Percentiles rank a stretch among this genome's conserved stretches.
Conservation (phyloP, 148 eudicot genomes). For the Heliosperma pusillum region DNA sequence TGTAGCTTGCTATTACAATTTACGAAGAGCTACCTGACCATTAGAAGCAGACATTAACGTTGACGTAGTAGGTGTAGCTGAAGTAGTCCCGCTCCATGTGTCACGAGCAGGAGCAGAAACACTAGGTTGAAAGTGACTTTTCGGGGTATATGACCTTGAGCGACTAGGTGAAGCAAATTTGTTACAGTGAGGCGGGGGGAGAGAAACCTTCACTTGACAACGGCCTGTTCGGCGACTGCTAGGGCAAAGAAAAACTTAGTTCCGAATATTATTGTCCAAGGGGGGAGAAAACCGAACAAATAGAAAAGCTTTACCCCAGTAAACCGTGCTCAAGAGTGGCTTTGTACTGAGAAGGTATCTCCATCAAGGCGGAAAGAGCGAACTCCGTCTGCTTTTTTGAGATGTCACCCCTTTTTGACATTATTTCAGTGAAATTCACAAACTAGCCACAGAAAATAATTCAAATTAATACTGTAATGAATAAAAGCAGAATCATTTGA, state of each 20-base stretch:
- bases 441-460: conserved; percentile 41
- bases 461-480: not conserved
- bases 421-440: conserved; percentile 90
- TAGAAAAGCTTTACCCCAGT: conserved; percentile 55
- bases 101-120: conserved; percentile 33
- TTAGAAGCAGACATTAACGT: conserved; percentile 45
- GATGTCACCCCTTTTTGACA: conserved; percentile 64
- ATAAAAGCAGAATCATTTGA: conserved; percentile 13
- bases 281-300: not conserved
- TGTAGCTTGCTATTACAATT: not conserved
- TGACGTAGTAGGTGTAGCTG: conserved; percentile 28
- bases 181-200: conserved; percentile 70
- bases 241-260: conserved; percentile 5
- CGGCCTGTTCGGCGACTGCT: conserved; percentile 56
- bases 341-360: conserved; percentile 90
- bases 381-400: conserved; percentile 82
- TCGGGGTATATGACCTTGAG: conserved; percentile 42
- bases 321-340: conserved; percentile 87
- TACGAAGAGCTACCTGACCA: conserved; percentile 44
- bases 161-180: conserved; percentile 34
- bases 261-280: not conserved
- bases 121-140: conserved; percentile 49
- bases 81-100: conserved; percentile 25
- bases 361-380: conserved; percentile 94
- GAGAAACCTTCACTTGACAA: conserved; percentile 59